A percentile compares a stretch with the other conserved stretches of the same genome.
Conservation (phyloP, 306 rosid species). For the Rosa multiflora region DNA sequence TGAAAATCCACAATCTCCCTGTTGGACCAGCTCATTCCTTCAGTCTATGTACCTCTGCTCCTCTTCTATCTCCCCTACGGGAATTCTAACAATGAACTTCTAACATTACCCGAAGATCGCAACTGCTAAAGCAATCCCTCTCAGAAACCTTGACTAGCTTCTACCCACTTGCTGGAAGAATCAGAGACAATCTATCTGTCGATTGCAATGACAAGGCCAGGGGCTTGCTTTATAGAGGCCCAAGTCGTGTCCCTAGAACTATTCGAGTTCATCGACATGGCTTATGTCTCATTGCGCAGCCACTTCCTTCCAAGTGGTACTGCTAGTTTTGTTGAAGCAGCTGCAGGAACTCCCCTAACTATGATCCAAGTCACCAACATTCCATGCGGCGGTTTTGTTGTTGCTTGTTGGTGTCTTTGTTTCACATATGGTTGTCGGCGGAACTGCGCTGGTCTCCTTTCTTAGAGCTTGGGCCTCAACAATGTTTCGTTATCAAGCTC, state of each 20-base stretch:
- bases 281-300: neutral
- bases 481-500: too few relatives aligned
- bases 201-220: neutral
- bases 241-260: neutral
- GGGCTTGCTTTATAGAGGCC: neutral
- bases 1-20: slow-evolving; percentile 31
- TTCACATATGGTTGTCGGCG: slow-evolving; percentile 36
- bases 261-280: neutral
- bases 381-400: slow-evolving; percentile 32
- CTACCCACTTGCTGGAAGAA: neutral
- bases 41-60: slow-evolving; percentile 23
- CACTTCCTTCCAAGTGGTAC: neutral
- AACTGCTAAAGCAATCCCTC: neutral
- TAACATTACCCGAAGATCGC: neutral
- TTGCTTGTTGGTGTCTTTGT: slow-evolving; percentile 32
- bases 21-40: slow-evolving; percentile 36
- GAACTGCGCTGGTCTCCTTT: slow-evolving; percentile 26
- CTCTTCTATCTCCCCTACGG: neutral
- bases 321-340: neutral
- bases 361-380: slow-evolving; percentile 11
- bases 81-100: too few relatives aligned
- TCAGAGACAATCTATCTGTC: neutral
- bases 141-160: neutral
- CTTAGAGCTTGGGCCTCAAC: slow-evolving; percentile 30
- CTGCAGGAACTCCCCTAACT: neutral